Conservation (phyloP, 805 yeast genomes). For the Metschnikowia arizonensis region DNA sequence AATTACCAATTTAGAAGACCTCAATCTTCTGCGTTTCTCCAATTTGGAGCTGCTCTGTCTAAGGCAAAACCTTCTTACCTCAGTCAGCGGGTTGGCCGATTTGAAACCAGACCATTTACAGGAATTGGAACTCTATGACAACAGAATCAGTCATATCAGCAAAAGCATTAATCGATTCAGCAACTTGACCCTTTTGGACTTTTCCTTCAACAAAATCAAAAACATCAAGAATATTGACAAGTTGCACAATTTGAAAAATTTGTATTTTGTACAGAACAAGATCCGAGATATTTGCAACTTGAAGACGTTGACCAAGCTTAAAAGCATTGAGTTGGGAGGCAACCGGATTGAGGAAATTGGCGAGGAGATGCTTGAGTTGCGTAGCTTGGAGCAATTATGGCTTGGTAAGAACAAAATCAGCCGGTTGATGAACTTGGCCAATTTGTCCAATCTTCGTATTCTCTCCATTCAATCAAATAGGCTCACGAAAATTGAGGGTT, state of each 20-base stretch:
- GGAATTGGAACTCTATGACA: slow-evolving; percentile 88
- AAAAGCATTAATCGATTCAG: slow-evolving; percentile 58
- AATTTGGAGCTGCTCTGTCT: slow-evolving; percentile 61
- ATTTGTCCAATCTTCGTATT: slow-evolving; percentile 60
- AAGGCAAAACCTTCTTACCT: slow-evolving; percentile 77
- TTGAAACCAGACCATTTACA: slow-evolving; percentile 61
- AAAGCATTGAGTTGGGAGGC: slow-evolving; percentile 86
- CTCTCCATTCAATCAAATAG: slow-evolving; percentile 87
- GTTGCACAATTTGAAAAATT: slow-evolving; percentile 55
- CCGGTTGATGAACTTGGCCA: slow-evolving; percentile 56
- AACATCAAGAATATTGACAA: slow-evolving; percentile 74
- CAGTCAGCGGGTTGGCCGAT: slow-evolving; percentile 52
- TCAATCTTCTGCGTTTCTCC: slow-evolving; percentile 54
- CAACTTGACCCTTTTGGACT: slow-evolving; percentile 60
- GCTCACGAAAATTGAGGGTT: slow-evolving; percentile 72
- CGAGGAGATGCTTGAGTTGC: slow-evolving; percentile 53
- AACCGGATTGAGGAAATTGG: slow-evolving; percentile 59
- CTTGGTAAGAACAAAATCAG: slow-evolving; percentile 81
- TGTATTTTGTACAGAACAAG: slow-evolving; percentile 87
- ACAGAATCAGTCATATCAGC: slow-evolving; percentile 82
- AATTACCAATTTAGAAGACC: slow-evolving; percentile 57
- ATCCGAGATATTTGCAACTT: slow-evolving; percentile 69
- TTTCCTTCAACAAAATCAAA: slow-evolving; percentile 85
- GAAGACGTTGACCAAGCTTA: slow-evolving; percentile 51
- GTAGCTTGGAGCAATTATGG: slow-evolving; percentile 75